Base-by-base conservation (phyloP, 176 grass and related monocot genomes). In the Juncus effusus region DNA sequence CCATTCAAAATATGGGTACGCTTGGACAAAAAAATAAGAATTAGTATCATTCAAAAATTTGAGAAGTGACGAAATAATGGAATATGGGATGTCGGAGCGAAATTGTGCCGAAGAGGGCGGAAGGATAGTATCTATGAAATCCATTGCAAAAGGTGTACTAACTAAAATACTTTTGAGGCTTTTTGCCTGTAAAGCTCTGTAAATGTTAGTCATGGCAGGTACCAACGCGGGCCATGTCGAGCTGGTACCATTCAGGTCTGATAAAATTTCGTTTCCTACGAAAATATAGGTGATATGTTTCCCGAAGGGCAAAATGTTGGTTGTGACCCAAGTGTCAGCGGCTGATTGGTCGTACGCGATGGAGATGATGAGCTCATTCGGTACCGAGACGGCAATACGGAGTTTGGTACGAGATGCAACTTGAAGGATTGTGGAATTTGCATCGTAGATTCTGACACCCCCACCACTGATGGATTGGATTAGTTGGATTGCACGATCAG, bases 221-320 rank as follows among this genome's bases (percentile, higher is more conserved):
- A 91, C 84, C 56, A 91, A 66, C 19, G 2, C 49, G 6, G 42
- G 13, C 88, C 84, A 87, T 41, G 80, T 77, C 12, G 70, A 35
- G 55, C 40, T 84, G 13, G 56, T 58, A 28, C 58, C 3, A 67
- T 76, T 60, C 28, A 53, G 49, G 70, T 91, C 40, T 14, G 88
- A 91, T 54, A 84, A 83, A n/a, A 91, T 62, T 77, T 84, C 88
- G 77, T 87, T 91, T 35, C 80, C 84, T 70, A 91, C 74, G 71
- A 86, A 72, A 53, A 87, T 77, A 81, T 75, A 87, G 6, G 80
- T 58, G 9, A 87, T 36, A 10, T 63, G 83, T 39, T 42, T 56
- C 38, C 69, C 70, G 78, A 74, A 84, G 3, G 84, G 88, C 28
- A 73, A 63, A 61, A 92, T 78, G 19, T 85, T 56, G 61, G 84